These are phyloP conservation scores for Sodiomyces alkalinus DNA, from an alignment of 2,329 filamentous ascomycete species.

Conservation along the genomic window DNA sequence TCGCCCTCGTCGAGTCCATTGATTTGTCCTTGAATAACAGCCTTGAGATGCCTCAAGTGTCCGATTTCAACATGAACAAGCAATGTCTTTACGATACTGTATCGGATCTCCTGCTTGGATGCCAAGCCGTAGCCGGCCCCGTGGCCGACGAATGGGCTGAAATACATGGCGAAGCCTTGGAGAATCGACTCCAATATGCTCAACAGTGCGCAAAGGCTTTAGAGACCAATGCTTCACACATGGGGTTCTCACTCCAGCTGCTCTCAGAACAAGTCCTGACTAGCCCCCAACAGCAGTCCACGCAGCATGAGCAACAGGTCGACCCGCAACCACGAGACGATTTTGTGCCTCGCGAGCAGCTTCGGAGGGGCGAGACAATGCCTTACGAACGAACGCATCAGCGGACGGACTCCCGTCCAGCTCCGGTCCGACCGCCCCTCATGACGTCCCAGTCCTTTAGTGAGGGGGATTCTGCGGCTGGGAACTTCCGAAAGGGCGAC, in stretches of 20 bases:
- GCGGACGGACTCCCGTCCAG: slow-evolving; percentile 37
- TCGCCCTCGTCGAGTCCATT: slow-evolving; percentile 80
- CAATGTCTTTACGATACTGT: slow-evolving; percentile 89
- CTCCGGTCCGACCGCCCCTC: slow-evolving; percentile 27
- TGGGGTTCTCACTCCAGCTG: slow-evolving; percentile 76
- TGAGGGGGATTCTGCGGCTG: slow-evolving; percentile 38
- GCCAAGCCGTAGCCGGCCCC: slow-evolving; percentile 82
- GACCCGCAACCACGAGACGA: slow-evolving; percentile 24
- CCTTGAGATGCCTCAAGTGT: slow-evolving; percentile 70
- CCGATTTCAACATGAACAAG: slow-evolving; percentile 81
- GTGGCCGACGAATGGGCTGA: slow-evolving; percentile 93
- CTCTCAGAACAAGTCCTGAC: slow-evolving; percentile 67
- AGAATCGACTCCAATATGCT: slow-evolving; percentile 72
- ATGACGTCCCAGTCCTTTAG: slow-evolving; percentile 47
- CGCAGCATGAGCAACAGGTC: slow-evolving; percentile 15
- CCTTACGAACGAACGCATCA: slow-evolving; percentile 39
- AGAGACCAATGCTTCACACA: slow-evolving; percentile 73
- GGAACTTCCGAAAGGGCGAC: slow-evolving; percentile 42
- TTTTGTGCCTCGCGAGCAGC: slow-evolving; percentile 29
- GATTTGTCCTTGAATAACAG: slow-evolving; percentile 67
- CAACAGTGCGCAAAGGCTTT: slow-evolving; percentile 63
- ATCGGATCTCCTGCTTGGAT: slow-evolving; percentile 73
- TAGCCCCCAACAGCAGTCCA: slow-evolving; percentile 27
- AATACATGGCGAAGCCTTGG: slow-evolving; percentile 75
- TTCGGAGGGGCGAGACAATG: slow-evolving; percentile 43